Evolutionary conservation across 331 rosid genomes (phyloP).

Genomic region (Malus hybrid): DNA sequence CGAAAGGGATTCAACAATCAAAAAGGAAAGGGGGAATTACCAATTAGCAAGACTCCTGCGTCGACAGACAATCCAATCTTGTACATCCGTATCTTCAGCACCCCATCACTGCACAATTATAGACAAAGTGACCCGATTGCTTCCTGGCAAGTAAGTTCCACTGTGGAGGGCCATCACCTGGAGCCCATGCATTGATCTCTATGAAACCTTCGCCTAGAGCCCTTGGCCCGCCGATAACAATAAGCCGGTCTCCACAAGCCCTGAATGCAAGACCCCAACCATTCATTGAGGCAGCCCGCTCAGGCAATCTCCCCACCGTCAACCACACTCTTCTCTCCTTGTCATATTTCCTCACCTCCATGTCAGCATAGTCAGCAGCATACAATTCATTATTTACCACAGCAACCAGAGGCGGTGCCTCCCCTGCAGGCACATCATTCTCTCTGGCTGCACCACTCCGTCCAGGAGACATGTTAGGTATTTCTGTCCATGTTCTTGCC

Average conservation of each 20-base stretch:
- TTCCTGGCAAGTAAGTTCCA: conserved; percentile 77
- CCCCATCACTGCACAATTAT: conserved; percentile 98
- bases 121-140: conserved; percentile 68
- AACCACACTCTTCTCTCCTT: conserved; percentile 43
- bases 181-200: conserved; percentile 89
- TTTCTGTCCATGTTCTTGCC: conserved; percentile 67
- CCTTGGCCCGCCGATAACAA: conserved; percentile 87
- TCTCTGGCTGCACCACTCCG: conserved; percentile 38
- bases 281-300: conserved; percentile 64
- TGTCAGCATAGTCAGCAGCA: conserved; percentile 84
- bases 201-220: conserved; percentile 60
- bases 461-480: conserved; percentile 83
- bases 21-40: conserved; percentile 33
- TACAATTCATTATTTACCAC: conserved; percentile 72
- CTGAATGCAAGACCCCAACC: conserved; percentile 98
- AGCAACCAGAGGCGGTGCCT: conserved; percentile 88
- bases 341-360: conserved; percentile 77
- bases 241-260: conserved; percentile 83
- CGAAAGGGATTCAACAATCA: conserved; percentile 22
- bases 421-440: conserved; percentile 55
- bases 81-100: conserved; percentile 47
- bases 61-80: conserved; percentile 36
- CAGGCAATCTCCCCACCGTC: conserved; percentile 75
- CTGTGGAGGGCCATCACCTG: conserved; percentile 85
- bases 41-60: conserved; percentile 62